Percentiles rank a stretch among this genome's conserved stretches.
phyloP scores from a whole-genome alignment of 306 rosid species.

The Vigna reflexopilosa region DNA sequence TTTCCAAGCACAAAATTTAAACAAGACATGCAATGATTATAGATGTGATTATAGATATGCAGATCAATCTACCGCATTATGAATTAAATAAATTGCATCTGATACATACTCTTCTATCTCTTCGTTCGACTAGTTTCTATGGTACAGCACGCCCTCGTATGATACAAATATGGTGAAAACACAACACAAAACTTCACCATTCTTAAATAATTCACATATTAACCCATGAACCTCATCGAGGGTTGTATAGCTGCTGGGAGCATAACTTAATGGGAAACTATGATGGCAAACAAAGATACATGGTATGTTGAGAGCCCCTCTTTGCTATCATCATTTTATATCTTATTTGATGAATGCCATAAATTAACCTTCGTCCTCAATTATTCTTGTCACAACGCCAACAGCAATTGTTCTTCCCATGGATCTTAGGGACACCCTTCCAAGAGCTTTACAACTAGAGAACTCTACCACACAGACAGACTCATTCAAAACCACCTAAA shows the following conservation, averaged over 20 bases:
- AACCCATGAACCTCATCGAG: slow-evolving; percentile 40
- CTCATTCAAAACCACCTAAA: slow-evolving; percentile 73
- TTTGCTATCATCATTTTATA: neutral
- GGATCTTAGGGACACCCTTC: slow-evolving; percentile 85
- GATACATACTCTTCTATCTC: slow-evolving; percentile 13
- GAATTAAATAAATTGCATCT: slow-evolving; percentile 29
- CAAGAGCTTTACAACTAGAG: slow-evolving; percentile 78
- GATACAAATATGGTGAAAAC: slow-evolving; percentile 46
- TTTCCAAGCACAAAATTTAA: neutral
- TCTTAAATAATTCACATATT: slow-evolving; percentile 28
- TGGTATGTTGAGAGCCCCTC: slow-evolving; percentile 32
- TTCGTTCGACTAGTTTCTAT: slow-evolving; percentile 14
- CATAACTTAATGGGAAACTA: slow-evolving; percentile 29
- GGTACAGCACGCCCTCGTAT: slow-evolving; percentile 30
- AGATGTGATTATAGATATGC: neutral
- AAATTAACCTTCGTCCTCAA: slow-evolving; percentile 55
- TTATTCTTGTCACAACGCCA: slow-evolving; percentile 77
- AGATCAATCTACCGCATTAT: slow-evolving; percentile 23
- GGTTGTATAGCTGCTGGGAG: slow-evolving; percentile 28
- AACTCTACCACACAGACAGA: slow-evolving; percentile 82
- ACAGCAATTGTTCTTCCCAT: slow-evolving; percentile 84
- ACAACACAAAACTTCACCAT: slow-evolving; percentile 42
- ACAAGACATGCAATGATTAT: neutral
- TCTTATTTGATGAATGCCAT: slow-evolving; percentile 12
- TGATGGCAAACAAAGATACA: slow-evolving; percentile 25